Base-by-base conservation (phyloP, 805 yeast genomes). In the Candida saitoana region DNA sequence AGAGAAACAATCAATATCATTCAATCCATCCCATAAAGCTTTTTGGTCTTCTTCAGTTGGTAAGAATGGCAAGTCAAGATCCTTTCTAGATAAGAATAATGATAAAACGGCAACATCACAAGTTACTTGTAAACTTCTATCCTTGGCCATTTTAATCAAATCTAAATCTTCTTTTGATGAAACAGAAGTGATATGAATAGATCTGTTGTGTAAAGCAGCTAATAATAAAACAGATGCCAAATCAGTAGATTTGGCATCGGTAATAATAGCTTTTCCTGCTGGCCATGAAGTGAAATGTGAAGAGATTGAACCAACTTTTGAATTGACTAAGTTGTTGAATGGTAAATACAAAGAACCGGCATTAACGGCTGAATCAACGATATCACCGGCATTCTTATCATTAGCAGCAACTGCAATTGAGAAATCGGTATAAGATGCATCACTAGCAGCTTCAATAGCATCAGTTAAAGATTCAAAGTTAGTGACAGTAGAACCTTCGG, bases 221-320 rank as follows among this genome's bases (percentile, higher is more conserved):
- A 91, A 73, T 56, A 91, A 76, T 60, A 91, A 71, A 35, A 90
- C 84, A 3, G 96, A 86, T n/a, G 98, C 98, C 57, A 91, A 73
- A 56, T 88, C 91, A 31, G 96, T 86, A 18, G 91, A 82, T 61
- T 79, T 82, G 38, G 98, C 96, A 65, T 91, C 97, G 33, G 96
- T 88, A 49, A 90, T 76, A 46, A 91, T 84, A 45, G 93, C 91
- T 69, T 88, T 89, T 55, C 65, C 65, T 39, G 74, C 72, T 40
- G 96, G 96, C 96, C 97, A 90, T 27, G 79, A 69, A 48, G 82
- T 80, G 55, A 89, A 80, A 54, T 87, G 95, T 22, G 84, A 74
- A 19, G 95, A 79, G 34, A 88, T 83, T 25, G 84, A 74, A n/a
- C 90, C 74, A 35, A 90, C 86, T 56, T 82, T 83, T 54, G 78